Evolutionary conservation across 306 rosid species (phyloP).

Genomic region (Inga laurina): DNA sequence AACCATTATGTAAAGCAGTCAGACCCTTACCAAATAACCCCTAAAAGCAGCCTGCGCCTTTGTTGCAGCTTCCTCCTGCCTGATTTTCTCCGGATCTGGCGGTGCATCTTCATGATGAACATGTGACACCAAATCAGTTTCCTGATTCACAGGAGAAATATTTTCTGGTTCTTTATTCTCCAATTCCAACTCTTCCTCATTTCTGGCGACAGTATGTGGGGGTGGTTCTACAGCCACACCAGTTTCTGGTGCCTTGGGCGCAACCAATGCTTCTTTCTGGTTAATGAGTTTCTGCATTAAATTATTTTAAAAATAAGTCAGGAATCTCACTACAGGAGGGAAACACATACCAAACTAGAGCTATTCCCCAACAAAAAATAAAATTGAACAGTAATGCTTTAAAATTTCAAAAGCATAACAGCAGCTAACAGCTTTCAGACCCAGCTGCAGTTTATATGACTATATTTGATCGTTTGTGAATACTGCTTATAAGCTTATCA

Average conservation of each 20-base stretch:
- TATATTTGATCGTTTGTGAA: background rate
- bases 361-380: background rate
- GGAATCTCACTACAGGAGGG: constrained; percentile 15
- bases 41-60: constrained; percentile 95
- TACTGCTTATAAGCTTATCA: background rate
- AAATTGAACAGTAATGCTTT: background rate
- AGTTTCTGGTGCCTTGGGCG: constrained; percentile 60
- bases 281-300: constrained; percentile 58
- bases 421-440: background rate
- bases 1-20: background rate
- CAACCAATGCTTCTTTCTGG: constrained; percentile 61
- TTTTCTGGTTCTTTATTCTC: constrained; percentile 55
- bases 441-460: background rate
- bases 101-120: constrained; percentile 49
- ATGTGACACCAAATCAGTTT: constrained; percentile 53
- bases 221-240: constrained; percentile 55
- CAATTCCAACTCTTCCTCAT: constrained; percentile 50
- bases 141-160: constrained; percentile 53
- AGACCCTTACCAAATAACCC: constrained; percentile 85
- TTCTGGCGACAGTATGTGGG: constrained; percentile 31
- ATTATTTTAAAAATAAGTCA: constrained; percentile 26
- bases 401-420: background rate
- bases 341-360: constrained; percentile 18
- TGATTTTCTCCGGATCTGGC: constrained; percentile 64
- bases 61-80: constrained; percentile 86